Evolutionary conservation across 768 basidiomycete species (phyloP), one percentile per base, ranked within the genome.

Genomic region (Pholiota conissans): DNA sequence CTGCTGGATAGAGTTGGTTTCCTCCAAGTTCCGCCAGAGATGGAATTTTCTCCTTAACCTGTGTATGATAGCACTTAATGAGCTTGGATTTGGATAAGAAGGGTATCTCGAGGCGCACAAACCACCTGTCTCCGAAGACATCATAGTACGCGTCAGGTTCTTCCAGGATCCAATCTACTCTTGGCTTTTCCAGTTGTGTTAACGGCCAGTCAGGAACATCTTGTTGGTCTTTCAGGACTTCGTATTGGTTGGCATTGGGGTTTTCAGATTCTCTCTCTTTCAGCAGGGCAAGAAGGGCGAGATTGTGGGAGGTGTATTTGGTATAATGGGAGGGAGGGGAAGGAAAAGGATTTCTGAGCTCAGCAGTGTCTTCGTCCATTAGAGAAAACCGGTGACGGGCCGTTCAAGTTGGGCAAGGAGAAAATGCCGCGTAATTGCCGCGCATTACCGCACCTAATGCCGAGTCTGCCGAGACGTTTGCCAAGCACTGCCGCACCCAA

Each of bases 141-240:
- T 83, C 82, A 69, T 93, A 96, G 60, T 84, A 78, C 8, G 81
- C 75, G 24, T 81, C 79, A 1, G 89, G 88, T 59, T 92, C 91
- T 63, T 94, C 90, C 1, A 91, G 78, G 51, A 96, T 90, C 93
- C 93, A 95, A 66, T 95, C 93, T 13, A 90, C 86, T 45, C 92
- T 82, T 34, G 94, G 94, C 71, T 89, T 93, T 68, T 94, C 90
- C 9, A 96, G 79, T 61, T 87, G 85, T 2, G 71, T 71, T 39
- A 95, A 74, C 18, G 87, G 80, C 90, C 90, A 93, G 18, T 90
- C 83, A 6, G 92, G 91, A 10, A 93, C 74, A 54, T 92, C 86
- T 2, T 73, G 64, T 66, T 93, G 87, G 74, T 91, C 93, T 6
- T 79, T 72, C 37, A 93, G 76, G 29, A 86, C 64, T 45, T 86